Evolutionary conservation across 1,139 yeast species (phyloP).

Genomic region (Saccharomyces pastorianus): DNA sequence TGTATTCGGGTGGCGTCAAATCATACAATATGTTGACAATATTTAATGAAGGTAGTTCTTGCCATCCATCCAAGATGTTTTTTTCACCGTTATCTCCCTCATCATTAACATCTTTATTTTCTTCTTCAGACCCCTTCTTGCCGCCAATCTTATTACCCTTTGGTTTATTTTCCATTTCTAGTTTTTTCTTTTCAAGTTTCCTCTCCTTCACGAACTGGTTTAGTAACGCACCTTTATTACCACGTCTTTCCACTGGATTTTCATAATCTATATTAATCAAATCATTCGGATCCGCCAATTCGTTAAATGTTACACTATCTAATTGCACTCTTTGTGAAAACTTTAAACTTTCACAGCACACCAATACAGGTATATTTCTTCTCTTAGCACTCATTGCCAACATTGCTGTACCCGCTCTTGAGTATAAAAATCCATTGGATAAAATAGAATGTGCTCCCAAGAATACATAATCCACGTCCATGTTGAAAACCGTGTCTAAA

Average conservation of each 20-base stretch:
- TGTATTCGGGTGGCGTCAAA: slow-evolving; percentile 87
- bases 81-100: slow-evolving; percentile 19
- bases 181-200: slow-evolving; percentile 20
- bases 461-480: slow-evolving; percentile 83
- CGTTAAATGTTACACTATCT: slow-evolving; percentile 90
- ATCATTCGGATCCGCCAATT: slow-evolving; percentile 79
- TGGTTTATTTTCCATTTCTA: slow-evolving; percentile 17
- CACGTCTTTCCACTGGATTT: slow-evolving; percentile 47
- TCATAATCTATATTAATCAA: slow-evolving; percentile 42
- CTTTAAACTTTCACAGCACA: slow-evolving; percentile 91
- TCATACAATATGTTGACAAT: slow-evolving; percentile 85
- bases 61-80: slow-evolving; percentile 56
- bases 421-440: slow-evolving; percentile 85
- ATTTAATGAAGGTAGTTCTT: slow-evolving; percentile 52
- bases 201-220: slow-evolving; percentile 54
- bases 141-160: slow-evolving; percentile 1
- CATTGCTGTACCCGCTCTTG: slow-evolving; percentile 94
- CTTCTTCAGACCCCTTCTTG: slow-evolving; percentile 9
- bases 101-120: slow-evolving; percentile 13
- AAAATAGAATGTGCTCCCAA: slow-evolving; percentile 97
- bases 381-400: slow-evolving; percentile 87
- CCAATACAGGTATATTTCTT: slow-evolving; percentile 85
- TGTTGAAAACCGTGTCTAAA: slow-evolving; percentile 71
- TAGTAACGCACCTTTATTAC: slow-evolving; percentile 49
- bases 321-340: slow-evolving; percentile 92